Conservation (phyloP, 768 basidiomycete genomes). For the Pluteus cervinus region DNA sequence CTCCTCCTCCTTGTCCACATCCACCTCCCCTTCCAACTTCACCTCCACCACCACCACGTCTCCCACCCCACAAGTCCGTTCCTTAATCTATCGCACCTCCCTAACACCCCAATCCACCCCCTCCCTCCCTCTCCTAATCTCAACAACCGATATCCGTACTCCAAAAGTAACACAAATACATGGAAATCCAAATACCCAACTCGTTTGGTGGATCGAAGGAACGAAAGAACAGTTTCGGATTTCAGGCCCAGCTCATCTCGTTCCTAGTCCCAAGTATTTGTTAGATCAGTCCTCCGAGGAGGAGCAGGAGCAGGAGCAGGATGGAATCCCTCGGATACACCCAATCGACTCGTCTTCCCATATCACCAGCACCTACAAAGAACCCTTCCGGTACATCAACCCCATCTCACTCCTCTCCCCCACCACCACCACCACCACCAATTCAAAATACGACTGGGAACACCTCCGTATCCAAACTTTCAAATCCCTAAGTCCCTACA, state of each 20-base stretch:
- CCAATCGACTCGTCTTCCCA: too few species aligned
- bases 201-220: constrained; percentile 70
- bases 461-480: constrained; percentile 54
- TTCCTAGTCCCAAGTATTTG: constrained; percentile 41
- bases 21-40: constrained; percentile 48
- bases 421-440: constrained; percentile 26
- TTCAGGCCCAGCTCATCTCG: constrained; percentile 45
- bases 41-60: constrained; percentile 43
- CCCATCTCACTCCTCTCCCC: constrained; percentile 9
- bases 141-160: constrained; percentile 67
- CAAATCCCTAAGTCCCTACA: constrained; percentile 46
- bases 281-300: constrained; percentile 14
- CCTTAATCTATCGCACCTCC: constrained; percentile 57
- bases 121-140: constrained; percentile 53
- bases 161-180: constrained; percentile 60
- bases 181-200: constrained; percentile 44
- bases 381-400: constrained; percentile 10
- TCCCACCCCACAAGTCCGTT: constrained; percentile 54
- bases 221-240: constrained; percentile 73
- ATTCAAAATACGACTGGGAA: constrained; percentile 61
- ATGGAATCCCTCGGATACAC: too few species aligned
- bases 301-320: constrained; percentile 10
- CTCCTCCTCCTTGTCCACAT: too few species aligned
- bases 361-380: too few species aligned
- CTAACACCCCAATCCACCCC: constrained; percentile 36